phyloP scores from a whole-genome alignment of 1,284 basidiomycete genomes.

The Fistulinella staudtii region DNA sequence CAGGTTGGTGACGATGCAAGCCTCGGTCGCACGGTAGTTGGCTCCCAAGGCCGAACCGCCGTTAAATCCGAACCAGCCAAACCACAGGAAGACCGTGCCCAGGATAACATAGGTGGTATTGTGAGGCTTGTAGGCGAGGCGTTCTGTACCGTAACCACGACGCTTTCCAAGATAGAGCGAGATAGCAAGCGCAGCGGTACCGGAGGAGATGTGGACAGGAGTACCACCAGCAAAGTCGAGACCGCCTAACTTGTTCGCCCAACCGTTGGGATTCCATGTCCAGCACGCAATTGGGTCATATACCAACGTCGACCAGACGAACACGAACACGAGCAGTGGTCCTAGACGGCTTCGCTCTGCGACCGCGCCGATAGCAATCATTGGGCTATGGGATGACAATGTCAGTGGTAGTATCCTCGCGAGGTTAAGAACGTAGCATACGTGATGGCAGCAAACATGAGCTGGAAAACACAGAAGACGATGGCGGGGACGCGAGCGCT shows the following conservation, averaged over 20 bases:
- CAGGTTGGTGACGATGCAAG: slow-evolving; percentile 91
- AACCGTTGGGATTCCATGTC: slow-evolving; percentile 92
- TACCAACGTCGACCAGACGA: slow-evolving; percentile 90
- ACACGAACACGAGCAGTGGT: slow-evolving; percentile 85
- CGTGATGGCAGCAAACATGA: slow-evolving; percentile 87
- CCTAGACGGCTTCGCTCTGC: slow-evolving; percentile 89
- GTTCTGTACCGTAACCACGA: slow-evolving; percentile 89
- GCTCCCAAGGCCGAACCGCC: slow-evolving; percentile 82
- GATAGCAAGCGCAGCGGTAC: slow-evolving; percentile 88
- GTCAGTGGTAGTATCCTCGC: not conserved
- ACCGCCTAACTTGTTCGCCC: slow-evolving; percentile 76
- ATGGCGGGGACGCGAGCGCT: slow-evolving; percentile 74
- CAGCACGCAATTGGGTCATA: slow-evolving; percentile 93
- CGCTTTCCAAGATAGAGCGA: slow-evolving; percentile 90
- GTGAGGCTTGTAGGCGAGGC: slow-evolving; percentile 86
- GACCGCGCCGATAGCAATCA: slow-evolving; percentile 86
- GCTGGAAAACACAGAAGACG: slow-evolving; percentile 86
- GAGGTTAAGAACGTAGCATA: slow-evolving; percentile 33
- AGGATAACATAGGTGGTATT: slow-evolving; percentile 88
- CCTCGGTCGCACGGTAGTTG: slow-evolving; percentile 85
- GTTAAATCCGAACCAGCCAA: slow-evolving; percentile 98
- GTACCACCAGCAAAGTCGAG: slow-evolving; percentile 96
- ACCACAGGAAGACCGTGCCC: slow-evolving; percentile 94
- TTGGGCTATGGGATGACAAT: slow-evolving; percentile 44
- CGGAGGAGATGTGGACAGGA: slow-evolving; percentile 91